A percentile compares a stretch with the other conserved stretches of the same genome.
Conservation (phyloP, 2,329 filamentous ascomycete genomes). For the Claviceps sorghi region DNA sequence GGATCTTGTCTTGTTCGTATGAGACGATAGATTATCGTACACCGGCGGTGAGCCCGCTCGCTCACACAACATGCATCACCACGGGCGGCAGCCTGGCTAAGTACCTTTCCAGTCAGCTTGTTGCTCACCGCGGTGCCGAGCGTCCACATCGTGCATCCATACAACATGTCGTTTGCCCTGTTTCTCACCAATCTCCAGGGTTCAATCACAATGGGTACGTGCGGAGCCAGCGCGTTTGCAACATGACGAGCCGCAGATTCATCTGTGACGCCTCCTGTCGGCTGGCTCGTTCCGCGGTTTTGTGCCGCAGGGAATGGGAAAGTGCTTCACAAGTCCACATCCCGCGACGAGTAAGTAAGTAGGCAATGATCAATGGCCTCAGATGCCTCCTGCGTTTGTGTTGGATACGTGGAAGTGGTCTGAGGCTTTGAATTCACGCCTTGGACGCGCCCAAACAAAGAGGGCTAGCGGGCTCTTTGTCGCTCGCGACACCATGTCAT, state of each 20-base stretch:
- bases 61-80: not conserved
- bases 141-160: no score
- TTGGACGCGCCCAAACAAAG: not conserved
- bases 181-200: not conserved
- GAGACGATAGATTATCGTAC: not conserved
- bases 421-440: not conserved
- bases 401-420: no score
- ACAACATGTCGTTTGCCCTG: not conserved
- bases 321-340: no score
- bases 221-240: not conserved
- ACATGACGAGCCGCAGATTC: not conserved
- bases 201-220: not conserved
- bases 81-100: not conserved
- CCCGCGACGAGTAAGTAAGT: no score
- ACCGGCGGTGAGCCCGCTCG: not conserved
- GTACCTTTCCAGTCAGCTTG: not conserved
- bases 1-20: not conserved
- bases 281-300: no score
- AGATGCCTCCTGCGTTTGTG: no score
- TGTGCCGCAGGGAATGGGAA: no score
- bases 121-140: not conserved
- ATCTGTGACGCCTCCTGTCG: no score
- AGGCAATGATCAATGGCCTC: no score
- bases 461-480: no score
- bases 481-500: no score